Base-by-base conservation (phyloP, 108 stramenopile species). In the Cyclotella kingstonii region DNA sequence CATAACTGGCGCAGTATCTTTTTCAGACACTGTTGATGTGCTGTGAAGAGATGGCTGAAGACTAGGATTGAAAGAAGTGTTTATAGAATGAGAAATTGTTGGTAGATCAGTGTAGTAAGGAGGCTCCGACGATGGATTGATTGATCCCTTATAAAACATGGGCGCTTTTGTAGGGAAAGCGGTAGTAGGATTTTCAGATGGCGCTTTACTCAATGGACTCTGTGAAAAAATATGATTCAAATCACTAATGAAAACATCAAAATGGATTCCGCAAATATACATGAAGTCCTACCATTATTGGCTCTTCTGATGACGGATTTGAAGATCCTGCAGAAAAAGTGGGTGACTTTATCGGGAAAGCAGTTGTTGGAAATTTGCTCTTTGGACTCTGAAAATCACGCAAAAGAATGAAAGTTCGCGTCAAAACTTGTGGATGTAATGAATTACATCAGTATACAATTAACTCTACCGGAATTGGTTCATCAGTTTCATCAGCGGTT, bases 91-190 rank as follows among this genome's bases (percentile, higher is more conserved):
- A 36, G 52, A 0, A 1, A 18, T 36, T 8, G 52, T 36, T 36
- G 52, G 52, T 1, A 53, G 52, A n/a, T 15, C 10, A 12, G 52
- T 53, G 33, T 25, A 53, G 33, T 38, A 53, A 19, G 52, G 52
- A 15, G 52, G 52, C 18, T 36, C 35, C 18, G 52, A 38, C 19
- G 52, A 17, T 14, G 18, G 52, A 12, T 5, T 0, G 10, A 26
- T 1, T 5, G 12, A 6, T 4, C n/a, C n/a, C n/a, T n/a, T n/a
- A n/a, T n/a, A n/a, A n/a, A n/a, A n/a, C n/a, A n/a, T n/a, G n/a
- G n/a, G n/a, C n/a, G n/a, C n/a, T n/a, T n/a, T n/a, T n/a, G n/a
- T n/a, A n/a, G n/a, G n/a, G n/a, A n/a, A n/a, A n/a, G n/a, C n/a
- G n/a, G n/a, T n/a, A n/a, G n/a, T n/a, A n/a, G n/a, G n/a, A n/a